A percentile compares a stretch with the other conserved stretches of the same genome.
Conservation (phyloP, 495 filamentous ascomycete genomes). For the Trichoderma gamsii region DNA sequence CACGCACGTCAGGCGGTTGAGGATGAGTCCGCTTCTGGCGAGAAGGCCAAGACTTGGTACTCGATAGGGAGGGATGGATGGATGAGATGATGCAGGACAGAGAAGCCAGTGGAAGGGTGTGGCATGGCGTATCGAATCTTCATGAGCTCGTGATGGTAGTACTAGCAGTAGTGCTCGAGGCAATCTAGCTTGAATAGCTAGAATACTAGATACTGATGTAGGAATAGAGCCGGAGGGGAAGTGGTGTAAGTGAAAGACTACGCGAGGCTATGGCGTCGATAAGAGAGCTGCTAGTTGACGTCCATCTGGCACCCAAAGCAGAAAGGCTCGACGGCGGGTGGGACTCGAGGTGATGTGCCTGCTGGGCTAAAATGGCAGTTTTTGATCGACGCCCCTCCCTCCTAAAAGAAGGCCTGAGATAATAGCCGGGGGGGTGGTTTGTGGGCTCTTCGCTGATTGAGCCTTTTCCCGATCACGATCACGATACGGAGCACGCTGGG, state of each 20-base stretch:
- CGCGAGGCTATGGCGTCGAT: conserved; percentile 8
- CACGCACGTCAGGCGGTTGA: conserved; percentile 2
- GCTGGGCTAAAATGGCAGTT: conserved; percentile 5
- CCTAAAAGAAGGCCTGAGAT: neutral
- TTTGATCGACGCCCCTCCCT: neutral
- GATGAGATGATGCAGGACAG: neutral
- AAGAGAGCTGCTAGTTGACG: neutral
- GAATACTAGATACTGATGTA: neutral
- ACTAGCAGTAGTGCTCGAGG: too few relatives aligned
- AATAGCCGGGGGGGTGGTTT: neutral
- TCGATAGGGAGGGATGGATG: neutral
- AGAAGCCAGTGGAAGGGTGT: neutral
- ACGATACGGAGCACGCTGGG: too few relatives aligned
- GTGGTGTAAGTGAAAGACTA: neutral
- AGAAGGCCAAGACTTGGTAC: neutral
- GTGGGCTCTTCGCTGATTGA: neutral
- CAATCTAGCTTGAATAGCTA: neutral
- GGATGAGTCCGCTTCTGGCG: conserved; percentile 5
- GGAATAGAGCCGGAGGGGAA: neutral
- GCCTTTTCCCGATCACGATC: neutral
- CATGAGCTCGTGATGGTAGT: neutral
- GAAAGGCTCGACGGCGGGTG: neutral
- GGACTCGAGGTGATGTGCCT: neutral
- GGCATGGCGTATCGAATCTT: neutral
- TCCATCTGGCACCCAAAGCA: neutral